Percentiles rank a stretch among this genome's conserved stretches.
Evolutionary conservation across 805 yeast genomes (phyloP).

Genomic region (Schizosaccharomyces lindneri): DNA sequence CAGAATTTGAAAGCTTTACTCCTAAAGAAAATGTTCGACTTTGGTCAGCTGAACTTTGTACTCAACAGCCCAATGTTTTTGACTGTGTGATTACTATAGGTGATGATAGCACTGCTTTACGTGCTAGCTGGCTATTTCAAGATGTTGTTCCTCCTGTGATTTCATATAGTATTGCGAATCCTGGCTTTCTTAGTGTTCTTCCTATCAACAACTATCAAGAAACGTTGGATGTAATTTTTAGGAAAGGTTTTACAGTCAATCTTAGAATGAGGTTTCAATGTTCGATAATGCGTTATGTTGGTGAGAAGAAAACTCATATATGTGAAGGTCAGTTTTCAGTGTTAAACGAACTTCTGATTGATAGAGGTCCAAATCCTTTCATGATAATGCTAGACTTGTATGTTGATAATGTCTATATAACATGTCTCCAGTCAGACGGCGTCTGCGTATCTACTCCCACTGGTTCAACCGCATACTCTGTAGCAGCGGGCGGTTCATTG

Average conservation of each 20-base stretch:
- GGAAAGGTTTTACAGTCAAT: conserved; percentile 50
- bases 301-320: conserved; percentile 22
- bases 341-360: conserved; percentile 70
- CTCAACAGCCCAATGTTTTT: conserved; percentile 42
- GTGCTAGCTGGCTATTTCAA: conserved; percentile 35
- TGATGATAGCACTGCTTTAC: conserved; percentile 62
- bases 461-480: conserved; percentile 80
- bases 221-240: conserved; percentile 31
- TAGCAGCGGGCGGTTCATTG: conserved; percentile 84
- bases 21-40: conserved; percentile 14
- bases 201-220: conserved; percentile 47
- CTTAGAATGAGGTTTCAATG: conserved; percentile 75
- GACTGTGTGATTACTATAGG: conserved; percentile 78
- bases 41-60: conserved; percentile 58
- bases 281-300: conserved; percentile 25
- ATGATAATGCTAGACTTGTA: conserved; percentile 72
- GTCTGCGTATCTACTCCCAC: conserved; percentile 40
- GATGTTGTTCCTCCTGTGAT: conserved; percentile 74
- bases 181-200: conserved; percentile 65
- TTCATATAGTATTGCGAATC: conserved; percentile 57
- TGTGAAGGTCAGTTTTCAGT: conserved; percentile 30
- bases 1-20: background rate
- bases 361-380: conserved; percentile 83
- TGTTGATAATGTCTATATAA: conserved; percentile 63
- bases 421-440: conserved; percentile 69